Evolutionary conservation across 1,284 basidiomycete species (phyloP), one percentile per base, ranked within the genome.

Genomic region (Sanghuangporus weigelae): DNA sequence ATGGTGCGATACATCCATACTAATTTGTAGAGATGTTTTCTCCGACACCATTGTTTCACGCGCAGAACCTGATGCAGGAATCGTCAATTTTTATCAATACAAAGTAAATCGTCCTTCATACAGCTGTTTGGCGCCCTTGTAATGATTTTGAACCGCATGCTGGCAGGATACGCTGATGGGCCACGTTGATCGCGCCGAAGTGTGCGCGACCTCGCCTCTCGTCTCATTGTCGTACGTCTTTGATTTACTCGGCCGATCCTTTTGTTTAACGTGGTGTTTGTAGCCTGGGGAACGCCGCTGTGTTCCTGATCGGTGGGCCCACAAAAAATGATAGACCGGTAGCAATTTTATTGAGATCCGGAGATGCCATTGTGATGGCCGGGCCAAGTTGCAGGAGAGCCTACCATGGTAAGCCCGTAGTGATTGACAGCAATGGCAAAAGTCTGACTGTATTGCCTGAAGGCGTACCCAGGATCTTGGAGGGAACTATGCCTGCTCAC

Each of bases 321-420:
- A 90, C 90, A 2, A 82, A 94, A 57, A 87, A 94, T 60, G 78
- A 78, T 0, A 80, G 85, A n/a, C 95, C 95, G 0, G 76, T 85
- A 10, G 85, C 94, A 0, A 85, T 97, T 62, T 79, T 96, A 12
- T 79, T 97, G 1, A 84, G 92, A 21, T 94, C 92, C 0, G 95
- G 95, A 7, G 95, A 97, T 71, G 84, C 90, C 0, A 78, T 96
- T n/a, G 86, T 96, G 69, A 96, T 97, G 93, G 90, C 91, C 0
- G 95, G 95, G 0, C 90, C 90, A 26, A 76, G 78, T 26, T 92
- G 92, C 68, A 81, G 95, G 59, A 79, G 93, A 48, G 90, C 88
- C 31, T 97, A 93, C 72, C 95, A 97, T 69, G 95, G 90, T 87
- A 50, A 57, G 80, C 55, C 31, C n/a, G 12, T 44, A 10, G 39